Evolutionary conservation across 495 filamentous ascomycete species (phyloP).

Genomic region (Penicillium chermesinum): DNA sequence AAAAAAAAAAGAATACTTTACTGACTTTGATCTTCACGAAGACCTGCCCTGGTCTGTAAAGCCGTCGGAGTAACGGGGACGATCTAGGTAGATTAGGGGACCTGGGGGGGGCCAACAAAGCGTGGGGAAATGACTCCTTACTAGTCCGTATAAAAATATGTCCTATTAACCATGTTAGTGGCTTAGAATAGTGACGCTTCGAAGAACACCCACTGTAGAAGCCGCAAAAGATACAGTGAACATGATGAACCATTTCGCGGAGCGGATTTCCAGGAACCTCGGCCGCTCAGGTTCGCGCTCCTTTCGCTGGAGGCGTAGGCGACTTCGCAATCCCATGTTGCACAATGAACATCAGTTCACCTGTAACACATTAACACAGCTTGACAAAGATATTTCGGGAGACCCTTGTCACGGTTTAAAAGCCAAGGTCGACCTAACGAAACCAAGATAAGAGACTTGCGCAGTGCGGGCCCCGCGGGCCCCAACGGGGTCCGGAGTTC

Average conservation of each 20-base stretch:
- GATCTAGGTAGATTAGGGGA: conserved; percentile 41
- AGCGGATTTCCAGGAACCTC: conserved; percentile 23
- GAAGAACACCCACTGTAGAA: conserved; percentile 10
- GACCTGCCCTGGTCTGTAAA: conserved; percentile 52
- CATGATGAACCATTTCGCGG: conserved; percentile 24
- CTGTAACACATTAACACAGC: background rate
- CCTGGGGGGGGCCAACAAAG: too few species aligned
- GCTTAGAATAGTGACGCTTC: background rate
- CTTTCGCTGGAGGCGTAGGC: background rate
- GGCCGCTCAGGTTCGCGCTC: conserved; percentile 12
- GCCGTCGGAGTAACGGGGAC: conserved; percentile 84
- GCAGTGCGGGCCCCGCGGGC: conserved; percentile 16
- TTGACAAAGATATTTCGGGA: too few species aligned
- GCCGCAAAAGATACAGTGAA: conserved; percentile 25
- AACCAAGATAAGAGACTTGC: too few species aligned
- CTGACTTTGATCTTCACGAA: conserved; percentile 49
- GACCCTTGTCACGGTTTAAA: too few species aligned
- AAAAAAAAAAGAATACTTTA: too few species aligned
- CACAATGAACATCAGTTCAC: background rate
- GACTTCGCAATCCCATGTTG: conserved; percentile 8
- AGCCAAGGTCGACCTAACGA: too few species aligned
- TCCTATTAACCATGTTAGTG: conserved; percentile 39
- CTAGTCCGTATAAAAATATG: conserved; percentile 73
- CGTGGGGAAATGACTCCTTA: too few species aligned
- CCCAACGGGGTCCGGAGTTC: too few species aligned